Percentiles rank a stretch among this genome's conserved stretches.
Conservation (phyloP, 345 rosid genomes). For the Salix suchowensis region DNA sequence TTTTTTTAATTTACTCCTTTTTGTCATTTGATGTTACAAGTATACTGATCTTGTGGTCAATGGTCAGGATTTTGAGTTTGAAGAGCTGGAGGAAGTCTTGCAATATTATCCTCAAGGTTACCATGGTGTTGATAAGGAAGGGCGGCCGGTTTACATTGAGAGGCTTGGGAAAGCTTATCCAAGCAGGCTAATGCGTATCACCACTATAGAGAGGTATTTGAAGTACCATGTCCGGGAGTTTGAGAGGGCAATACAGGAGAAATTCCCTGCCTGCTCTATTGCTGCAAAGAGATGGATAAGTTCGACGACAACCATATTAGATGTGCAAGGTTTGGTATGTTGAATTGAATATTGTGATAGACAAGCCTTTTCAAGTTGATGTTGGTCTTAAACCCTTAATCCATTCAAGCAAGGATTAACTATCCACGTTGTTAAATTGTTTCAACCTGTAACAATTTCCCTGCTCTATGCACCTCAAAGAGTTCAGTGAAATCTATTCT, state of each 20-base stretch:
- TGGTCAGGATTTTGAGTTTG: conserved; percentile 77
- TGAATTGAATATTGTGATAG: not conserved
- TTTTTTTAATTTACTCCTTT: not conserved
- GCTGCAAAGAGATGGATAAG: conserved; percentile 75
- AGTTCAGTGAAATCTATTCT: not conserved
- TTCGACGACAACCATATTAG: conserved; percentile 81
- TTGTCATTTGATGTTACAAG: not conserved
- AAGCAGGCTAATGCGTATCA: conserved; percentile 72
- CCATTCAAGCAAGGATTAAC: conserved; percentile 9
- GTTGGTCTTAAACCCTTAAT: not conserved
- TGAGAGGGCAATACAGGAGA: conserved; percentile 79
- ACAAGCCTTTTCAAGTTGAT: conserved; percentile 11
- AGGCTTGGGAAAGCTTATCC: conserved; percentile 95
- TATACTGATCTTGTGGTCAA: not conserved
- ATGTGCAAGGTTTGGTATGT: conserved; percentile 89
- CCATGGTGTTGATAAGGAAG: conserved; percentile 97
- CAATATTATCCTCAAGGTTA: conserved; percentile 93
- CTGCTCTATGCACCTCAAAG: not conserved
- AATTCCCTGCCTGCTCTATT: conserved; percentile 89
- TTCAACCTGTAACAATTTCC: not conserved
- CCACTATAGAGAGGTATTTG: conserved; percentile 68
- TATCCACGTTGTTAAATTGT: not conserved
- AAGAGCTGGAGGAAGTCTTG: conserved; percentile 87
- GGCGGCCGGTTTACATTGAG: conserved; percentile 92
- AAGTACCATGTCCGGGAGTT: conserved; percentile 96